Base-by-base conservation (phyloP, 345 rosid genomes). In the Ceriops tagal region DNA sequence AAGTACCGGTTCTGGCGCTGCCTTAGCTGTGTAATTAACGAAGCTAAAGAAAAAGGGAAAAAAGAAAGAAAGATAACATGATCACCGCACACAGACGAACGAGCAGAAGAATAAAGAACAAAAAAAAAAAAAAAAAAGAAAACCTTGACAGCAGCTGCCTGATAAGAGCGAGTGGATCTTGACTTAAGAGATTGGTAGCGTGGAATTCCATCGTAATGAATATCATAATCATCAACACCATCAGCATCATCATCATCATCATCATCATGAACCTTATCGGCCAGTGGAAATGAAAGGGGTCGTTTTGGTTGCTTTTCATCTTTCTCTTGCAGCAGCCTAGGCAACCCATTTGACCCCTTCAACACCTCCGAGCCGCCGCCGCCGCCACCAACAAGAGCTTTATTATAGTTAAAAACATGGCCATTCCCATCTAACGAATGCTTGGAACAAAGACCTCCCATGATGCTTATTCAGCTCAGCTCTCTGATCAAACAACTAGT, bases 121-220 rank as follows among this genome's bases (percentile, higher is more conserved):
- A 1, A 49, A 46, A 28, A 30, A 3, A 49, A 55, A 59, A 6
- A 21, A 32, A 26, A 30, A 1, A 51, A 39, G 15, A 37, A 30
- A 13, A 88, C 93, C 89, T 82, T 88, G 34, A 91, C 81, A 73
- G 85, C 87, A 6, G 85, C 79, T 1, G 86, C 84, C 62, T 85
- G 87, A 30, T 77, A 79, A 49, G 89, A 79, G 75, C 87, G 79
- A 13, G 71, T 71, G 3, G 93, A 79, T 73, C 87, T 76, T 7
- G 84, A 76, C 67, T 82, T 82, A 53, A 79, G 83, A 46, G 81
- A 70, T 22, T 72, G 72, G 22, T 69, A 78, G 31, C 86, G 81
- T 24, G 96, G 96, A 79, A 90, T 90, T 49, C 93, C 96, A 58
- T 90, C 96, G 31, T 90, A 88, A 49, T 82, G 82, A 61, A 80